Conservation (phyloP, 768 basidiomycete species). For the Sarcodon aspratus region DNA sequence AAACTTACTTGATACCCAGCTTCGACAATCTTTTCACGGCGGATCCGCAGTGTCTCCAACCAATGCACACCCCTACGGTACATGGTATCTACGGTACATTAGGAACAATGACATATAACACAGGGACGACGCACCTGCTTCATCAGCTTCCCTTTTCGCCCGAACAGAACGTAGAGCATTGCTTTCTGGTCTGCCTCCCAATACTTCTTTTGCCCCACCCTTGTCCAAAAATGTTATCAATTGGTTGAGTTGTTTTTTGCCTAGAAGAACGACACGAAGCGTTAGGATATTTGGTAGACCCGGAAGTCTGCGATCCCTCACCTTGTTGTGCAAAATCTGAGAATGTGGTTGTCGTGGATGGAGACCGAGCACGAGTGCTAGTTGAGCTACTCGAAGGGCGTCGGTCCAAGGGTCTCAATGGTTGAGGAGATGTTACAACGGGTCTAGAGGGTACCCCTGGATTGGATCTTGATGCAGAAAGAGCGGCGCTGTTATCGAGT, state of each 20-base stretch:
- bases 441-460: slow-evolving; percentile 24
- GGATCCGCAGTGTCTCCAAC: slow-evolving; percentile 82
- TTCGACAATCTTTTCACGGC: slow-evolving; percentile 72
- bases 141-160: slow-evolving; percentile 83
- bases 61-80: slow-evolving; percentile 86
- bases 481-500: slow-evolving; percentile 20
- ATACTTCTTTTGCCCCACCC: slow-evolving; percentile 50
- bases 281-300: neutral
- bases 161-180: slow-evolving; percentile 65
- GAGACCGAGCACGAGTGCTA: slow-evolving; percentile 55
- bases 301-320: slow-evolving; percentile 11
- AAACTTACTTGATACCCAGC: slow-evolving; percentile 65
- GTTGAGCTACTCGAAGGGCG: slow-evolving; percentile 52
- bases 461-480: slow-evolving; percentile 14
- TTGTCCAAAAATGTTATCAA: slow-evolving; percentile 81
- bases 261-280: slow-evolving; percentile 19
- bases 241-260: slow-evolving; percentile 81
- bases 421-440: slow-evolving; percentile 59
- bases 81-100: slow-evolving; percentile 55
- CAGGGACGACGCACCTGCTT: slow-evolving; percentile 47
- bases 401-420: slow-evolving; percentile 64
- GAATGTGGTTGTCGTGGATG: slow-evolving; percentile 72
- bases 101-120: neutral
- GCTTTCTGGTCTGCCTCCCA: slow-evolving; percentile 46
- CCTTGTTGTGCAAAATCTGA: slow-evolving; percentile 85